Evolutionary conservation across 148 eudicot genomes (phyloP).

Genomic region (Rhododendron ovatum): DNA sequence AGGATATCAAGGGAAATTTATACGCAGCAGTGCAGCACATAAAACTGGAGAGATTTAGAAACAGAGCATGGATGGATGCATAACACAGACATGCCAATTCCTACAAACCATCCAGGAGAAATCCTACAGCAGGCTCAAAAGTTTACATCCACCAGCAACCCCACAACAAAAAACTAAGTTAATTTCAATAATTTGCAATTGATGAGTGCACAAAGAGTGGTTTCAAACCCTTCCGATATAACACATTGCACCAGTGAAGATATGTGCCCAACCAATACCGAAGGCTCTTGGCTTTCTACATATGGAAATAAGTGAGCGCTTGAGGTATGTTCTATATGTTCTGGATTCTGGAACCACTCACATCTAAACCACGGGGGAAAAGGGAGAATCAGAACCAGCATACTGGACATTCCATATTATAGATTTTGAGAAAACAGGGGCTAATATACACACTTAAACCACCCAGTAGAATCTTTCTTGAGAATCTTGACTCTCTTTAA

Average conservation of each 20-base stretch:
- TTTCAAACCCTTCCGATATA: background rate
- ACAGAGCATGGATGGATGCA: background rate
- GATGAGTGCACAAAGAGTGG: background rate
- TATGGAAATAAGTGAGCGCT: background rate
- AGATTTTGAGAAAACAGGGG: background rate
- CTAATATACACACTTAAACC: background rate
- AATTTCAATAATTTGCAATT: background rate
- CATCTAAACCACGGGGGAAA: background rate
- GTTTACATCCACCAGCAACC: background rate
- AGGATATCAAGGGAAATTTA: background rate
- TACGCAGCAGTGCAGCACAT: background rate
- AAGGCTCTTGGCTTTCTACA: background rate
- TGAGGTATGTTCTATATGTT: background rate
- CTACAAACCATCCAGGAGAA: background rate
- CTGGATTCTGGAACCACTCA: background rate
- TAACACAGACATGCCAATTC: background rate
- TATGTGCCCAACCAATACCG: background rate
- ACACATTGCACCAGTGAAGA: background rate
- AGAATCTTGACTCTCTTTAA: background rate
- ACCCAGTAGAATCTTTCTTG: background rate
- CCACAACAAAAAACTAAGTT: background rate
- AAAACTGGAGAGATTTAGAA: background rate
- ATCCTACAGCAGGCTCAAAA: constrained; percentile 4
- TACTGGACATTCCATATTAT: background rate
- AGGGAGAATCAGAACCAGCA: background rate